These are phyloP conservation scores for Alternaria triticimaculans DNA, from an alignment of 2,329 filamentous ascomycete genomes.

Conservation along the genomic window DNA sequence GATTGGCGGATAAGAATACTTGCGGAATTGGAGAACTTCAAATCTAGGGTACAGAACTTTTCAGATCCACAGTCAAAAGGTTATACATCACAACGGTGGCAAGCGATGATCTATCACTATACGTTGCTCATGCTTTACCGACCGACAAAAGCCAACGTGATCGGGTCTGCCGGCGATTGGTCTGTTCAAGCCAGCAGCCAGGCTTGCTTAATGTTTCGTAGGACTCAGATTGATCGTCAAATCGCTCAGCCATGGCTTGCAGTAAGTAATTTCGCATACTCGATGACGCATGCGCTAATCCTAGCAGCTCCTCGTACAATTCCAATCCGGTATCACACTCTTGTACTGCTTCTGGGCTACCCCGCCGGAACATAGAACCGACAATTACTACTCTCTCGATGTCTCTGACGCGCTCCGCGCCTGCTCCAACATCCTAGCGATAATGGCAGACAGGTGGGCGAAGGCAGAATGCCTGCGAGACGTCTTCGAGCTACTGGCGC, in stretches of 20 bases:
- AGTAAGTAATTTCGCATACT: slow-evolving; percentile 2
- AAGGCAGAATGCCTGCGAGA: slow-evolving; percentile 46
- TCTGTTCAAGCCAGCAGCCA: slow-evolving; percentile 28
- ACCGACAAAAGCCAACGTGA: slow-evolving; percentile 21
- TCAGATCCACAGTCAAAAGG: slow-evolving; percentile 27
- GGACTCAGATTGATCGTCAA: slow-evolving; percentile 27
- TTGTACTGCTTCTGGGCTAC: slow-evolving; percentile 49
- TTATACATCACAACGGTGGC: slow-evolving; percentile 27
- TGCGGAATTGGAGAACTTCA: slow-evolving; percentile 23
- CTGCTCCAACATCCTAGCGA: slow-evolving; percentile 47
- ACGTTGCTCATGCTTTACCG: slow-evolving; percentile 26
- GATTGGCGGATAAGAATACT: slow-evolving; percentile 27
- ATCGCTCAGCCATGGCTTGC: slow-evolving; percentile 29
- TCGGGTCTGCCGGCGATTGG: slow-evolving; percentile 26
- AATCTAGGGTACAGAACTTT: slow-evolving; percentile 19
- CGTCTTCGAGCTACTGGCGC: slow-evolving; percentile 44
- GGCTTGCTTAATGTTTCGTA: slow-evolving; percentile 27
- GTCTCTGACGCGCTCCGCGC: slow-evolving; percentile 47
- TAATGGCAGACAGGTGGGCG: slow-evolving; percentile 48
- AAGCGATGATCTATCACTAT: slow-evolving; percentile 30
- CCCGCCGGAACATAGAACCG: slow-evolving; percentile 36
- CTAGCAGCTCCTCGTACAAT: slow-evolving; percentile 27
- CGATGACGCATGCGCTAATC: slow-evolving; percentile 1
- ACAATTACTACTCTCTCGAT: slow-evolving; percentile 31
- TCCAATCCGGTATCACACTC: slow-evolving; percentile 47